phyloP scores from a whole-genome alignment of 2,329 filamentous ascomycete genomes.

The Penicillium sp. region DNA sequence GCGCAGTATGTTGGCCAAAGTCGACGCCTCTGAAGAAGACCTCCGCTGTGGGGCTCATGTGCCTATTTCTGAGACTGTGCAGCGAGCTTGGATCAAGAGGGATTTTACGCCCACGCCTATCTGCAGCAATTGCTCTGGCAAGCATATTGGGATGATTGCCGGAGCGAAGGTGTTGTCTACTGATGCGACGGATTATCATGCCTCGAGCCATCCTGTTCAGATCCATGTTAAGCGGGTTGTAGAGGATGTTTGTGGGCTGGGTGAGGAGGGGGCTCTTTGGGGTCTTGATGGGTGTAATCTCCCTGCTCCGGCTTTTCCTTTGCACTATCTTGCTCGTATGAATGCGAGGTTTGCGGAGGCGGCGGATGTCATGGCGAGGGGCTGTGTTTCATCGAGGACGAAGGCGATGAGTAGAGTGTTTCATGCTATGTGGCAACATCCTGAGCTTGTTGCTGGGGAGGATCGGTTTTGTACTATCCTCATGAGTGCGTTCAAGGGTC shows the following conservation, averaged over 20 bases:
- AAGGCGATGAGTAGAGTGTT: conserved; percentile 38
- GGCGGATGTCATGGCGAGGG: conserved; percentile 10
- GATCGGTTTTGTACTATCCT: conserved; percentile 48
- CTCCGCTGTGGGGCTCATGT: conserved; percentile 46
- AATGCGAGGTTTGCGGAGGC: conserved; percentile 42
- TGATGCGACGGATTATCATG: conserved; percentile 36
- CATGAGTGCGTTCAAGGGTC: conserved; percentile 41
- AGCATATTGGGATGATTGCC: conserved; percentile 49
- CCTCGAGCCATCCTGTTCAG: conserved; percentile 40
- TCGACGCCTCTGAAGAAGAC: conserved; percentile 34
- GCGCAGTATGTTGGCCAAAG: conserved; percentile 38
- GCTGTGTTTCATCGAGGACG: conserved; percentile 15
- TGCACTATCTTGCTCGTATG: conserved; percentile 36
- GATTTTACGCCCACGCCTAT: conserved; percentile 40
- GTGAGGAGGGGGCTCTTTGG: conserved; percentile 37
- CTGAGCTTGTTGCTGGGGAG: conserved; percentile 47
- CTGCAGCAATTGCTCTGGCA: conserved; percentile 50
- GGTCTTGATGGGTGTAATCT: conserved; percentile 49
- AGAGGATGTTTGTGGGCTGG: conserved; percentile 35
- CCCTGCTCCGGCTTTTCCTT: conserved; percentile 44
- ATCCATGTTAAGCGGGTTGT: conserved; percentile 37
- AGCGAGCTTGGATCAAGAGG: conserved; percentile 40
- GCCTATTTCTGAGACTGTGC: conserved; percentile 35
- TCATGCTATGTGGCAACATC: conserved; percentile 43
- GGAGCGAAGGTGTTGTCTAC: conserved; percentile 40